Percentiles rank a stretch among this genome's conserved stretches.
Evolutionary conservation across 257 asterid genomes (phyloP).

Genomic region (Solanum clarkiae): DNA sequence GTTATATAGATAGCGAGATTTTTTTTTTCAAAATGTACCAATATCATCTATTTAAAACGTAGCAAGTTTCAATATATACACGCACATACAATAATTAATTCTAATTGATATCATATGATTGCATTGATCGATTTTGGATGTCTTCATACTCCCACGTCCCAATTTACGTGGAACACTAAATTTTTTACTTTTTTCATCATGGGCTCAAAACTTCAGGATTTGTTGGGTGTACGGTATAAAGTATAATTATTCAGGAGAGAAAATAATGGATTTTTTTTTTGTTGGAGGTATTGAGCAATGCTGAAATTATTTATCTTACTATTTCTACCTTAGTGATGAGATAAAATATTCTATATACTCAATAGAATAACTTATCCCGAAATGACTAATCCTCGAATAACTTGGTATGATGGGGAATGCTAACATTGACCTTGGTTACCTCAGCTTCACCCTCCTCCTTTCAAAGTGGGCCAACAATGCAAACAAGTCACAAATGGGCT

Average conservation of each 20-base stretch:
- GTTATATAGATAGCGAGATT: not conserved
- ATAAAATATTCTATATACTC: too few species aligned
- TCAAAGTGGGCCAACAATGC: slow-evolving; percentile 33
- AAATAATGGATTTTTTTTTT: too few species aligned
- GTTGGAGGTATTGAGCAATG: too few species aligned
- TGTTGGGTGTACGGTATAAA: too few species aligned
- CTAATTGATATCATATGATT: too few species aligned
- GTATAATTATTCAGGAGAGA: too few species aligned
- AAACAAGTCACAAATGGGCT: slow-evolving; percentile 31
- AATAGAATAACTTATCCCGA: too few species aligned
- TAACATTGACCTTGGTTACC: slow-evolving; percentile 56
- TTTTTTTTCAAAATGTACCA: not conserved
- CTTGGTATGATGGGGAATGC: slow-evolving; percentile 55
- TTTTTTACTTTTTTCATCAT: not conserved
- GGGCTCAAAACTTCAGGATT: not conserved
- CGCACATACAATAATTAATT: not conserved
- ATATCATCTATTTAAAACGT: not conserved
- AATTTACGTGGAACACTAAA: too few species aligned
- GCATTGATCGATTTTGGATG: too few species aligned
- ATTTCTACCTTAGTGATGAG: too few species aligned
- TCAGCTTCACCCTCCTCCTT: slow-evolving; percentile 52
- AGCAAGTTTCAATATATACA: not conserved
- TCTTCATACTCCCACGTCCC: not conserved
- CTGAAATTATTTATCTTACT: too few species aligned
- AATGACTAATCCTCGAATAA: too few species aligned